Base-by-base conservation (phyloP, 1,139 yeast species). In the Oligophagozyma castellii region DNA sequence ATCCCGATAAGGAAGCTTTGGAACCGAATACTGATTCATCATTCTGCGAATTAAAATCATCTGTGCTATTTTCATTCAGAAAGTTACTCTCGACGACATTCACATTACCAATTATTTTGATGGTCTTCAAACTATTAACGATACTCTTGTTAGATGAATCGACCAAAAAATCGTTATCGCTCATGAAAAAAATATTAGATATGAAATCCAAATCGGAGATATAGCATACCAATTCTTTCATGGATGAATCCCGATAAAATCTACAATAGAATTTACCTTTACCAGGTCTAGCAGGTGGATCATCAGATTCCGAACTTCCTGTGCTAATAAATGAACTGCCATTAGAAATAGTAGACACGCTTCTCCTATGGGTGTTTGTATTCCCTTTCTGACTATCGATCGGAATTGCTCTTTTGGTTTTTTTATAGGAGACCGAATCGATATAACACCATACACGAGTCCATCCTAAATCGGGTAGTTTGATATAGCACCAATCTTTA, bases 401-500 rank as follows among this genome's bases (percentile, higher is more conserved):
- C n/a, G n/a, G n/a, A n/a, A n/a, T n/a, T 18, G 7, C 20, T 18
- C 7, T 10, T 18, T 10, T 10, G 20, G 10, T 27, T 19, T 12
- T 24, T 29, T 15, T 38, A 42, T 7, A 36, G 29, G 19, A 36
- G 44, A 26, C 47, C 51, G n/a, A n/a, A n/a, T n/a, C n/a, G 14
- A 51, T 43, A 26, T 48, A 50, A 26, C 51, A 47, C 54, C 54
- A 51, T 8, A 44, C 40, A 33, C 45, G 48, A 4, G 45, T 41
- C 52, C 53, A 51, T 16, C 47, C 47, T 31, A 39, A 40, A 5
- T 39, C 52, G 19, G 42, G 39, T 5, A 45, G 24, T 24, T 46
- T 42, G 13, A 48, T 37, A 28, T 47, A 48, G 28, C 56, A 51
- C 56, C 56, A 51, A 33, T 51, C 56, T 31, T 48, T 47, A 31